Evolutionary conservation across 169 alveolate genomes (phyloP).

Genomic region (Eimeria zaria): DNA sequence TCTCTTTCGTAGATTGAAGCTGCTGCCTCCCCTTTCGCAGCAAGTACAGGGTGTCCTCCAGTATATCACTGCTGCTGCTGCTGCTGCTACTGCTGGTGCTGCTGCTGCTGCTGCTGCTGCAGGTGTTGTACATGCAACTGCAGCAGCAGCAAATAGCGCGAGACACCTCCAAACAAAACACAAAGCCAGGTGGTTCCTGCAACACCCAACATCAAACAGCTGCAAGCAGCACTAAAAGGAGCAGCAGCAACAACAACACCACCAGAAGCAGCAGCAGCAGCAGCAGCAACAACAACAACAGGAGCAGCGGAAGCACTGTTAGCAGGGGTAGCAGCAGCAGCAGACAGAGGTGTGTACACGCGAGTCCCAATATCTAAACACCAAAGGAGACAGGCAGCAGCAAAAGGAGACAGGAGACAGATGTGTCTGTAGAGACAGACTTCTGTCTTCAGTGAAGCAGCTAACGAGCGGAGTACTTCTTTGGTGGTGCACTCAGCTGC

Average conservation of each 20-base stretch:
- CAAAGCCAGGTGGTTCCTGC: slow-evolving; percentile 44
- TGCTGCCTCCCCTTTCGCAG: not conserved
- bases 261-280: not conserved
- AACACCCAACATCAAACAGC: not conserved
- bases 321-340: not conserved
- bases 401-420: slow-evolving; percentile 4
- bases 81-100: no score
- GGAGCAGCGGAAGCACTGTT: not conserved
- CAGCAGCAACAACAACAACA: not conserved
- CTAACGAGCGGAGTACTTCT: not conserved
- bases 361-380: not conserved
- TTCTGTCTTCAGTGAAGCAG: not conserved
- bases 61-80: not conserved
- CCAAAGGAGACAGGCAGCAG: not conserved
- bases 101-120: not conserved
- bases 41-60: not conserved
- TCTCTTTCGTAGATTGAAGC: not conserved
- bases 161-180: slow-evolving; percentile 7
- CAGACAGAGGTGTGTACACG: not conserved
- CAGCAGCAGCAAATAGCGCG: slow-evolving; percentile 25
- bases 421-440: not conserved
- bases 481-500: not conserved
- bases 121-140: not conserved
- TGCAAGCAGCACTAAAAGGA: not conserved
- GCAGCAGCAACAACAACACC: no score